These are phyloP conservation scores for Vitis riparia DNA, from an alignment of 164 flowering plant species.

Conservation along the genomic window DNA sequence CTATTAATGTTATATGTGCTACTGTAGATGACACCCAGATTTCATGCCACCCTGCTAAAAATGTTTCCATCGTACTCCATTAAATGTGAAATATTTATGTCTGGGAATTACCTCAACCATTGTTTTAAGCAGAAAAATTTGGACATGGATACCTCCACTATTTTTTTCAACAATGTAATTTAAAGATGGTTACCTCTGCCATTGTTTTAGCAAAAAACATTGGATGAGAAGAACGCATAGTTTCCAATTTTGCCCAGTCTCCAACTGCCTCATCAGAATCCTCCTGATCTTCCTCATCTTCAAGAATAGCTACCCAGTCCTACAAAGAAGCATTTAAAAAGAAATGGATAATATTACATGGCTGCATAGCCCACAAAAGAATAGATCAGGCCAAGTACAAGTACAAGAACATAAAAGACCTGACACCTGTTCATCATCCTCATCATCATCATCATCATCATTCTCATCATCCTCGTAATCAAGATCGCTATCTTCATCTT, in stretches of 20 bases:
- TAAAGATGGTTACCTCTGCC: slow-evolving; percentile 52
- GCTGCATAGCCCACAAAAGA: background rate
- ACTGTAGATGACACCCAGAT: no score
- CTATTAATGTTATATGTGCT: no score
- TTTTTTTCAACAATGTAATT: no score
- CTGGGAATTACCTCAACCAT: no score
- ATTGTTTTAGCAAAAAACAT: slow-evolving; percentile 81
- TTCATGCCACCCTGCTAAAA: no score
- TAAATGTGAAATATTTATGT: no score
- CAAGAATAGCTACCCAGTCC: slow-evolving; percentile 80
- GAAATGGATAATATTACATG: background rate
- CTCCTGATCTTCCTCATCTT: slow-evolving; percentile 58
- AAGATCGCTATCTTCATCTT: slow-evolving; percentile 56
- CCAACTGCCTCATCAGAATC: slow-evolving; percentile 66
- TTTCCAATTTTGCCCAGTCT: slow-evolving; percentile 94
- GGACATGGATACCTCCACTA: no score
- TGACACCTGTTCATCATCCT: slow-evolving; percentile 34
- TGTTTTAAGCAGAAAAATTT: no score
- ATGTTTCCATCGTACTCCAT: no score
- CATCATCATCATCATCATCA: slow-evolving; percentile 53
- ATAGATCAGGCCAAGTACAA: slow-evolving; percentile 5
- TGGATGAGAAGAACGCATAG: slow-evolving; percentile 93
- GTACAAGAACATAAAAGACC: background rate
- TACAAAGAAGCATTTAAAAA: slow-evolving; percentile 24
- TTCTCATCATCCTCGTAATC: slow-evolving; percentile 56